Evolutionary conservation across 345 rosid species (phyloP), one percentile per base, ranked within the genome.

Genomic region (Gossypium bickii): DNA sequence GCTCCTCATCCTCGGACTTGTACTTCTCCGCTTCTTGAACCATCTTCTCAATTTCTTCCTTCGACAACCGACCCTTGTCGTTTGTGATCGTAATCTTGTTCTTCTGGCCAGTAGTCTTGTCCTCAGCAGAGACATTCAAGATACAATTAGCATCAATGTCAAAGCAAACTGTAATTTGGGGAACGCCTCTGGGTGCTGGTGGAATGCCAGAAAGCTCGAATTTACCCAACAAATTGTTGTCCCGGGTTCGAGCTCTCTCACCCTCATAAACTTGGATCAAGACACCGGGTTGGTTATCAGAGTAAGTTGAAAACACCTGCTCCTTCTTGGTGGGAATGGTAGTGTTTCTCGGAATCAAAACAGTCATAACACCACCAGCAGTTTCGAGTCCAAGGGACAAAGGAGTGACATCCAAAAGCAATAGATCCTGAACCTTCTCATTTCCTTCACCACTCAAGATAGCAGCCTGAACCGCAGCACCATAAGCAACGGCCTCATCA

Each of bases 341-440:
- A 5, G 86, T 83, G 79, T 90, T 90, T 63, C 89, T 83, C 1
- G 85, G 91, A 73, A 90, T 90, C 87, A 90, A 78, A 0, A 84
- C 87, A 0, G 90, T 90, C 96, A 89, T 89, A 20, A 90, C 93
- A 57, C 95, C 95, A 12, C 95, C 95, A 0, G 89, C 91, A 0
- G 94, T 88, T 72, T 88, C 94, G 48, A 90, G 72, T 59, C 92
- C 92, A 0, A 84, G 94, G 17, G 94, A 88, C 15, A 88, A 83
- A 24, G 94, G 92, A 8, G 92, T 88, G 9, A 73, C 76, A 38
- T 74, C 77, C 4, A 74, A 48, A 38, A 74, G 77, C 51, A 74
- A 20, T 3, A 74, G 7, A 18, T 74, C 71, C 3, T 64, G 49
- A 20, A 74, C 70, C 71, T 74, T 74, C 41, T 74, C 62, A 22